Evolutionary conservation across 768 basidiomycete genomes (phyloP), one percentile per base, ranked within the genome.

Genomic region (Sarcodon sp.): DNA sequence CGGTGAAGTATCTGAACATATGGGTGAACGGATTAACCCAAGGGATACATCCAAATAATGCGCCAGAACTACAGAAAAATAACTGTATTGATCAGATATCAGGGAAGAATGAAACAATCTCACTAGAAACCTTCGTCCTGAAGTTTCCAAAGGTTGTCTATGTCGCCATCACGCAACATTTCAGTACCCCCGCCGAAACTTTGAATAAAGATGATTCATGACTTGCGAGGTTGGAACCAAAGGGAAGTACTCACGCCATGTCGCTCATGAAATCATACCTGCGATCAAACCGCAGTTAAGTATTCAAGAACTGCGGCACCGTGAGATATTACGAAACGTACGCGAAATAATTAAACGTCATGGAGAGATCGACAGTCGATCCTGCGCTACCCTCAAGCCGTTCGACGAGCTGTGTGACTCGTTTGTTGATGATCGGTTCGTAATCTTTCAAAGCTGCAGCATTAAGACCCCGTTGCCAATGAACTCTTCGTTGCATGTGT

Each of bases 391-490:
- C 47, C 2, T 33, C 37, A 5, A 61, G 50, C 13, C 43, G 44
- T 9, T 56, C 53, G 8, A 56, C 49, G 7, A 71, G 56, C 47
- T 67, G 64, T 1, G 36, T 33, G 4, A 58, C 53, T n/a, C 61
- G 58, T 32, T 51, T 44, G 4, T 46, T 35, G 8, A 65, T 47
- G 9, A 59, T 51, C 1, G 50, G 55, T 27, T 61, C 54, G 47
- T 64, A 65, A 35, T 59, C 62, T 32, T 61, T 61, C 27, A 71
- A 16, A 8, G 69, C 60, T 12, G 57, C 57, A 3, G 62, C 51
- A 15, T 56, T 61, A 48, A 73, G 65, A 0, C 63, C 67, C 11
- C 64, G 56, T 36, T 63, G 66, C 70, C 70, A 71, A 13, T 65
- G 54, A 32, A 62, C 64, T 1, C 71, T 62, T 9, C 66, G 58